A percentile compares a stretch with the other conserved stretches of the same genome.
phyloP scores from a whole-genome alignment of 208 protist species.

The Trypanosoma platydactyli region DNA sequence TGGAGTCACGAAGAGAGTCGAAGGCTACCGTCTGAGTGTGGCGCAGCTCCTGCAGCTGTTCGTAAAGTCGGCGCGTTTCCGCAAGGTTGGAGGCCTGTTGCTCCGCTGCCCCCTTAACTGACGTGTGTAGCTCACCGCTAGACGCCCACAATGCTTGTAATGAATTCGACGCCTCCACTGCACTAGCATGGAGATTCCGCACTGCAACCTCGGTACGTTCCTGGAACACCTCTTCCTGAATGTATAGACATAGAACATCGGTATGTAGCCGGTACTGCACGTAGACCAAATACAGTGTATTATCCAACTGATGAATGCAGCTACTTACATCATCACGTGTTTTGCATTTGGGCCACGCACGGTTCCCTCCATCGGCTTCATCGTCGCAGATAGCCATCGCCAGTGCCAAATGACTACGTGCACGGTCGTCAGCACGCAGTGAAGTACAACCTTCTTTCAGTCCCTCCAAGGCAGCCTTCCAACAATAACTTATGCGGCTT shows the following conservation, averaged over 20 bases:
- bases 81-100: constrained; percentile 39
- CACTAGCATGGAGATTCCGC: constrained; percentile 44
- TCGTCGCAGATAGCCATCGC: constrained; percentile 75
- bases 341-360: constrained; percentile 31
- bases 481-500: constrained; percentile 58
- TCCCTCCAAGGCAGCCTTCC: constrained; percentile 56
- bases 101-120: constrained; percentile 25
- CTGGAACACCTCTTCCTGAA: constrained; percentile 86
- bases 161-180: constrained; percentile 33
- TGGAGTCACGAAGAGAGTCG: constrained; percentile 30
- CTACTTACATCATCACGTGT: constrained; percentile 19
- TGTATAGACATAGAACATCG: constrained; percentile 77
- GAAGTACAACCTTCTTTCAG: constrained; percentile 48
- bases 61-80: constrained; percentile 31
- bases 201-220: constrained; percentile 80
- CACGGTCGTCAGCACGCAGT: constrained; percentile 46
- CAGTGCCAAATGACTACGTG: constrained; percentile 72
- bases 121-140: constrained; percentile 30
- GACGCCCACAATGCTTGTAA: constrained; percentile 39
- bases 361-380: constrained; percentile 54
- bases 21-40: constrained; percentile 42
- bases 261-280: constrained; percentile 87
- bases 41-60: constrained; percentile 38
- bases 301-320: constrained; percentile 60
- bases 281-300: constrained; percentile 70